Base-by-base conservation (phyloP, 805 yeast species). In the Ogataea polymorpha region DNA sequence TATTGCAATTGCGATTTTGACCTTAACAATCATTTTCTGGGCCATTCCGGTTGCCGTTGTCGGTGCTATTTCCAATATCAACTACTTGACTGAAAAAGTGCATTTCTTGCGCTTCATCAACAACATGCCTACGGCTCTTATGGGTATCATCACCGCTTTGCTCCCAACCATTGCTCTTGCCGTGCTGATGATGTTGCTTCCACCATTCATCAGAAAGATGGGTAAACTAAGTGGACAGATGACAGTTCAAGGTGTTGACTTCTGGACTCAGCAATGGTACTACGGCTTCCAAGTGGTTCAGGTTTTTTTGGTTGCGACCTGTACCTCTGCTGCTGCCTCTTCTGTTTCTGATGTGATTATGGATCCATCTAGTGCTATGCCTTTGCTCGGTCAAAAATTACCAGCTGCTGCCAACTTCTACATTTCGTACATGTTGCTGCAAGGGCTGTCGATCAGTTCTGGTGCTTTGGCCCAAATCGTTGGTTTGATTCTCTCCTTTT, bases 1-100 rank as follows among this genome's bases (percentile, higher is more conserved):
- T 17, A 66, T 74, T 39, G 91, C 95, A 2, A 71, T 70, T 41
- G 70, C 86, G 12, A 67, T 88, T 36, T 70, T 85, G 55, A 78
- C 85, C 18, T 55, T 77, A 44, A 68, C 82, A 63, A 79, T 91
- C 46, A 77, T 91, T 35, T 88, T 89, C 66, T 91, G 98, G 98
- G 82, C 96, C 31, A 80, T 91, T 54, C 99, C 99, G 8, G 97
- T 91, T 28, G 96, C 97, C n/a, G 89, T 88, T 55, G 96, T 91
- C 37, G 98, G 98, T 77, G 75, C 80, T 53, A 82, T 93, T 49
- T 91, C 98, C 17, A 93, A 91, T 65, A 76, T 91, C 52, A 79
- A 82, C 50, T 82, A 74, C 56, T 71, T 89, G 58, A 86, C 85
- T 27, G 68, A 74, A 26, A 79, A 76, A 49, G 76, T 91, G 23